Conservation (phyloP, 2,329 filamentous ascomycete genomes). For the Fusarium armeniacum region DNA sequence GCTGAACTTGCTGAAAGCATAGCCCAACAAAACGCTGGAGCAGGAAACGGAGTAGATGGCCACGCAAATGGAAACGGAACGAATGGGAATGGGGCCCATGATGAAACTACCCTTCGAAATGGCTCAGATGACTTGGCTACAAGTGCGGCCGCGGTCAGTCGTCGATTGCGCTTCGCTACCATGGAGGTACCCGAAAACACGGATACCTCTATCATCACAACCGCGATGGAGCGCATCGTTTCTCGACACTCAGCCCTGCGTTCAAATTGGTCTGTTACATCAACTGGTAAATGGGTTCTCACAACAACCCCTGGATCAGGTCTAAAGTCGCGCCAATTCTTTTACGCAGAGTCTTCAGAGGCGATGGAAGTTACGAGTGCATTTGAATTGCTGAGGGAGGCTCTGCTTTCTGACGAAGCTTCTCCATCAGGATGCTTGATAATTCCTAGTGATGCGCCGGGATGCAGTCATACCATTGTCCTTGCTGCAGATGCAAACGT, state of each 20-base stretch:
- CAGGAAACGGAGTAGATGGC: constrained; percentile 3
- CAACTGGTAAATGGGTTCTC: constrained; percentile 11
- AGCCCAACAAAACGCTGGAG: background rate
- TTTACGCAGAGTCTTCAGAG: constrained; percentile 6
- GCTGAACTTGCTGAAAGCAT: constrained; percentile 11
- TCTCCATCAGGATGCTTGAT: constrained; percentile 4
- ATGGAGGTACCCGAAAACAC: constrained; percentile 10
- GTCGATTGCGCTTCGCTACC: constrained; percentile 14
- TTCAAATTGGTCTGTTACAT: constrained; percentile 11
- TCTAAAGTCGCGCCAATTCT: constrained; percentile 10
- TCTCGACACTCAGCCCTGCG: constrained; percentile 10
- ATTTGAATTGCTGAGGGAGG: constrained; percentile 8
- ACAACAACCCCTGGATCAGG: constrained; percentile 3
- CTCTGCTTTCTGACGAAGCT: background rate
- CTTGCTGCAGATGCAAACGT: constrained; percentile 18
- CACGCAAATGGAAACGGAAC: constrained; percentile 13
- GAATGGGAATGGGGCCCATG: constrained; percentile 7
- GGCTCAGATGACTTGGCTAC: constrained; percentile 8
- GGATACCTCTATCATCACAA: constrained; percentile 3
- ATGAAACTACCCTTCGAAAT: constrained; percentile 3
- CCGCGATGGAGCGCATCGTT: constrained; percentile 8
- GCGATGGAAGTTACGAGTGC: constrained; percentile 8
- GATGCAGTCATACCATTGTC: constrained; percentile 5
- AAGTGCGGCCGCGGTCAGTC: background rate
- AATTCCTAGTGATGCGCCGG: constrained; percentile 11